A percentile compares a stretch with the other conserved stretches of the same genome.
Evolutionary conservation across 257 asterid species (phyloP).

Genomic region (Gentiana dahurica): DNA sequence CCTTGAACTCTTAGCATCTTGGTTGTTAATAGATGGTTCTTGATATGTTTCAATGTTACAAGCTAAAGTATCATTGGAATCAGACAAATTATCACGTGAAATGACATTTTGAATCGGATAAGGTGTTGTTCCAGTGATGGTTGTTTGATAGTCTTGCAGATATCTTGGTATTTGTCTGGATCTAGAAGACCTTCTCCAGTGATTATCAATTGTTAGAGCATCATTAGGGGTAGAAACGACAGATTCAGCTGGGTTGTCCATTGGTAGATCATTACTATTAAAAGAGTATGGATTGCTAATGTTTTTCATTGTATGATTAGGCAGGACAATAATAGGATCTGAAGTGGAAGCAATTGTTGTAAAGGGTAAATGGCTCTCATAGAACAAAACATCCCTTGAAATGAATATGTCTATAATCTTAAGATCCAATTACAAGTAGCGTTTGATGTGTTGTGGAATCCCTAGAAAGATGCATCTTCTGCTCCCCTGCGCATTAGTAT

Average conservation of each 20-base stretch:
- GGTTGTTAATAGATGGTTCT: not conserved
- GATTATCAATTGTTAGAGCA: no score
- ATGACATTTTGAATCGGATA: not conserved
- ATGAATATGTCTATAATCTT: not conserved
- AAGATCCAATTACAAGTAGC: not conserved
- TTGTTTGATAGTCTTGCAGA: not conserved
- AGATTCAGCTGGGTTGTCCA: not conserved
- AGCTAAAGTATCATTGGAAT: not conserved
- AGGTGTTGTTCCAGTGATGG: not conserved
- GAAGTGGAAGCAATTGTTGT: not conserved
- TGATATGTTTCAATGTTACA: not conserved
- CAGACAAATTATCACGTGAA: not conserved
- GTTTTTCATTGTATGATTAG: not conserved
- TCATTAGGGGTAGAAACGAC: no score
- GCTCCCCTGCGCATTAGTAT: not conserved
- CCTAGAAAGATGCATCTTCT: not conserved
- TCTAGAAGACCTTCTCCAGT: not conserved
- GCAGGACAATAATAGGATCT: not conserved
- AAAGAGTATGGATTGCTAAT: not conserved
- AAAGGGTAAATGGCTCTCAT: not conserved
- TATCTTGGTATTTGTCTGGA: not conserved
- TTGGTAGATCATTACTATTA: not conserved
- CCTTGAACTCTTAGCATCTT: not conserved
- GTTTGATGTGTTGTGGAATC: not conserved
- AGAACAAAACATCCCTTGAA: not conserved